Conservation (phyloP, 2,329 filamentous ascomycete genomes). For the Penicillium fuscoglaucum region DNA sequence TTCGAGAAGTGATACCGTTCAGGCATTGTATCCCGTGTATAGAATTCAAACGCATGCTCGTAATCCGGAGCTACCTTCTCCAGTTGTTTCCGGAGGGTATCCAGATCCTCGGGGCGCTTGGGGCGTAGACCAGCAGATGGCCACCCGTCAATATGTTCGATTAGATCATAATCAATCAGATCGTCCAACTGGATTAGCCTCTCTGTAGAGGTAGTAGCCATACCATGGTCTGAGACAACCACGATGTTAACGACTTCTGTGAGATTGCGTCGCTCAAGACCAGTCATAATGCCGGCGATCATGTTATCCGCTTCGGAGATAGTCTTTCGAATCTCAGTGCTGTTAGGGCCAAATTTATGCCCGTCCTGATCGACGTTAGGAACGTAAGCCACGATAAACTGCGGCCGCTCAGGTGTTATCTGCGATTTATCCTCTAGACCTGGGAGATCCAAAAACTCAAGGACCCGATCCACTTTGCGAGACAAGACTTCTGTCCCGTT, state of each 20-base stretch:
- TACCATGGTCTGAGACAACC: conserved; percentile 96
- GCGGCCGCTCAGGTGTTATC: conserved; percentile 65
- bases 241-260: conserved; percentile 90
- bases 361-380: conserved; percentile 87
- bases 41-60: conserved; percentile 71
- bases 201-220: conserved; percentile 85
- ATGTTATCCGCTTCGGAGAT: conserved; percentile 80
- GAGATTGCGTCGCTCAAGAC: conserved; percentile 77
- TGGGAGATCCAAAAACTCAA: conserved; percentile 82
- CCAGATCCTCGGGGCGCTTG: conserved; percentile 66
- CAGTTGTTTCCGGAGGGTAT: conserved; percentile 63
- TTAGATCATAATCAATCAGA: conserved; percentile 71
- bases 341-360: conserved; percentile 89
- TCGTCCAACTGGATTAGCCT: conserved; percentile 89
- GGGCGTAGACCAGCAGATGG: conserved; percentile 86
- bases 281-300: conserved; percentile 73
- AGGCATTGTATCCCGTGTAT: conserved; percentile 85
- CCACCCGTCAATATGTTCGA: conserved; percentile 91
- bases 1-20: conserved; percentile 86
- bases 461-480: conserved; percentile 74
- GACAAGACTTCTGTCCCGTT: conserved; percentile 73
- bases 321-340: conserved; percentile 79
- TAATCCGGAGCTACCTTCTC: conserved; percentile 60
- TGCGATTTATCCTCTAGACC: conserved; percentile 62
- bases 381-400: conserved; percentile 91